Conservation (phyloP, 2,329 filamentous ascomycete species). For the Stemphylium beticola region DNA sequence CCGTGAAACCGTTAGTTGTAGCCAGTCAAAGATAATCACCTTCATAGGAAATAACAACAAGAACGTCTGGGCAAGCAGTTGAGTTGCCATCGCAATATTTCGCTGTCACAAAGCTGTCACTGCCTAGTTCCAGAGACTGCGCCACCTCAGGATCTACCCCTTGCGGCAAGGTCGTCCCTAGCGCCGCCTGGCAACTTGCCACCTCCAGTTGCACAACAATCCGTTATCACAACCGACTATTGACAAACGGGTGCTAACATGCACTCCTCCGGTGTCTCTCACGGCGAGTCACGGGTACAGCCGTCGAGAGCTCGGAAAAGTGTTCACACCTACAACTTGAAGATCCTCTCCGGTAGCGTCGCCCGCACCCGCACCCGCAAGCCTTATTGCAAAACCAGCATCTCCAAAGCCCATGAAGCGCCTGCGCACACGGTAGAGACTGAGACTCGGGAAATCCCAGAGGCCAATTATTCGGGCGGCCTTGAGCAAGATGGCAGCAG, state of each 20-base stretch:
- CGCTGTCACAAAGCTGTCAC: not conserved
- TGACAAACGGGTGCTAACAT: not conserved
- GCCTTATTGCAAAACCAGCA: not conserved
- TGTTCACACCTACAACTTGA: constrained; percentile 6
- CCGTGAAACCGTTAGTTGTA: no score
- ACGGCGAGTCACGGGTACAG: not conserved
- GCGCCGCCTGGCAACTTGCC: not conserved
- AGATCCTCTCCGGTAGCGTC: not conserved
- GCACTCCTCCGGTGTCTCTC: not conserved
- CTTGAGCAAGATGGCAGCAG: not conserved
- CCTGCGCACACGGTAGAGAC: not conserved
- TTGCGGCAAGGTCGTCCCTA: constrained; percentile 2
- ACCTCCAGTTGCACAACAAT: not conserved
- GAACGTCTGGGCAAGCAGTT: not conserved
- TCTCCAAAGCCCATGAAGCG: not conserved
- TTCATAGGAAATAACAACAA: no score
- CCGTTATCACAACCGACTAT: not conserved
- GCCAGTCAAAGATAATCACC: no score
- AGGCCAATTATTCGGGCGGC: not conserved
- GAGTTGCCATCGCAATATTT: not conserved
- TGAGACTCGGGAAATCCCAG: not conserved
- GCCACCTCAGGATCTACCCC: constrained; percentile 2
- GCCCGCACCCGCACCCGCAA: not conserved
- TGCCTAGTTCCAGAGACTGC: not conserved
- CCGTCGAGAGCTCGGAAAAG: not conserved